These are phyloP conservation scores for Colletotrichum orchidophilum DNA, from an alignment of 2,329 filamentous ascomycete genomes.

Conservation along the genomic window DNA sequence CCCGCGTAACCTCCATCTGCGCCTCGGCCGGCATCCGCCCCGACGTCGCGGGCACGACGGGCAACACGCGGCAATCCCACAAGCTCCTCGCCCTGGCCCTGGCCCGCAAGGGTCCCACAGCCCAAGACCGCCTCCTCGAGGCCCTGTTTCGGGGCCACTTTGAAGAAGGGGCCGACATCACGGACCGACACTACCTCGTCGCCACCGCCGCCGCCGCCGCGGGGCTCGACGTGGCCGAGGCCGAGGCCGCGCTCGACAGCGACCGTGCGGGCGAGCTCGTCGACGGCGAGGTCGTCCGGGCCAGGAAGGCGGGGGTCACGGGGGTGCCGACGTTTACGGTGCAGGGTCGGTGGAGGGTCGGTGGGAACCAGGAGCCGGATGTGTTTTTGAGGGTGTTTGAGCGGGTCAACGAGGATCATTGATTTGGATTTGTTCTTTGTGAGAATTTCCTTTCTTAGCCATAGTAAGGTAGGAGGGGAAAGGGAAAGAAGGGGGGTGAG, in stretches of 20 bases:
- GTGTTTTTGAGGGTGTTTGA: conserved; percentile 76
- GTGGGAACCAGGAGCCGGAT: conserved; percentile 74
- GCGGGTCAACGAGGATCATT: conserved; percentile 49
- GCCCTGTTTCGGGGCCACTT: conserved; percentile 55
- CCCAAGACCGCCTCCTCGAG: conserved; percentile 52
- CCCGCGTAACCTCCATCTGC: conserved; percentile 45
- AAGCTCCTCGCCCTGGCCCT: conserved; percentile 56
- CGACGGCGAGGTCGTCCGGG: conserved; percentile 43
- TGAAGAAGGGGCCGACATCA: conserved; percentile 51
- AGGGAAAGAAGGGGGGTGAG: neutral
- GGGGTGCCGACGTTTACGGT: conserved; percentile 81
- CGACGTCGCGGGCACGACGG: conserved; percentile 48
- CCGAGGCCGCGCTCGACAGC: conserved; percentile 38
- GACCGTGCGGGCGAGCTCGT: conserved; percentile 39
- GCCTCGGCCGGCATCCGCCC: conserved; percentile 50
- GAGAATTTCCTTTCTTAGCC: too few species aligned
- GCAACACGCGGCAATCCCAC: conserved; percentile 56
- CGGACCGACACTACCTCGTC: conserved; percentile 50
- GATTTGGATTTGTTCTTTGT: neutral
- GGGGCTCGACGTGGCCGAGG: conserved; percentile 40
- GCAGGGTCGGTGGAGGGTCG: conserved; percentile 73
- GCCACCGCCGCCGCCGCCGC: conserved; percentile 43
- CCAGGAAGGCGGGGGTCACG: conserved; percentile 53
- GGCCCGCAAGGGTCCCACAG: conserved; percentile 32
- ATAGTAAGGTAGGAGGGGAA: neutral